phyloP scores from a whole-genome alignment of 2,329 filamentous ascomycete species.

The Trichophyton verrucosum region DNA sequence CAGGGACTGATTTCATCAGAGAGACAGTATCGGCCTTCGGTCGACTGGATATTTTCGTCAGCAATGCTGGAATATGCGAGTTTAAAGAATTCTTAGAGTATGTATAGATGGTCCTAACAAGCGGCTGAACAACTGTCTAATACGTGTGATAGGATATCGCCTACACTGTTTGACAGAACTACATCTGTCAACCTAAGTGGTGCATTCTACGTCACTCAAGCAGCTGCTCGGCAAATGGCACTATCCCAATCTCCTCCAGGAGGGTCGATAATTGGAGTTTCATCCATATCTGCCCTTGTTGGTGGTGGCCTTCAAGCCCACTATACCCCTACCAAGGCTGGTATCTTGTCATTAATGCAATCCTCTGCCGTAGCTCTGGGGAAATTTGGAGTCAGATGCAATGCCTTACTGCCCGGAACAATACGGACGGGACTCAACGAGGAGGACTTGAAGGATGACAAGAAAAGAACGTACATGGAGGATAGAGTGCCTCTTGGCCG shows the following conservation, averaged over 20 bases:
- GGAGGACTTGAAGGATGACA: slow-evolving; percentile 60
- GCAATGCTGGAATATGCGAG: slow-evolving; percentile 77
- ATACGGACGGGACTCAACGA: slow-evolving; percentile 77
- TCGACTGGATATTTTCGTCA: slow-evolving; percentile 65
- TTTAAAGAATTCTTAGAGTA: slow-evolving; percentile 76
- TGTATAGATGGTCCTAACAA: slow-evolving; percentile 14
- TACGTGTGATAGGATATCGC: slow-evolving; percentile 42
- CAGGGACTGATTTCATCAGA: slow-evolving; percentile 55
- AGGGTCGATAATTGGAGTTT: slow-evolving; percentile 55
- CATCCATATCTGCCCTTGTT: slow-evolving; percentile 31
- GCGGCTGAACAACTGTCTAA: slow-evolving; percentile 5
- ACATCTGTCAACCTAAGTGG: slow-evolving; percentile 72
- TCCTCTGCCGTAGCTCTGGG: slow-evolving; percentile 68
- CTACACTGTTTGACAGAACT: slow-evolving; percentile 58
- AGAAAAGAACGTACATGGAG: slow-evolving; percentile 68
- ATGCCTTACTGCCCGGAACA: slow-evolving; percentile 71
- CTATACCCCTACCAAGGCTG: slow-evolving; percentile 83
- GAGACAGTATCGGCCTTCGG: slow-evolving; percentile 46
- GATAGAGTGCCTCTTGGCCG: slow-evolving; percentile 65
- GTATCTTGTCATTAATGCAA: slow-evolving; percentile 70
- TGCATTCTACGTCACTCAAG: slow-evolving; percentile 79
- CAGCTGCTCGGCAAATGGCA: slow-evolving; percentile 73
- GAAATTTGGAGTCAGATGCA: slow-evolving; percentile 63
- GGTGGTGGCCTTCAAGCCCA: slow-evolving; percentile 70
- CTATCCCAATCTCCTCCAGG: slow-evolving; percentile 55